phyloP scores from a whole-genome alignment of 2,329 filamentous ascomycete species.

The Fusarium nygamai region DNA sequence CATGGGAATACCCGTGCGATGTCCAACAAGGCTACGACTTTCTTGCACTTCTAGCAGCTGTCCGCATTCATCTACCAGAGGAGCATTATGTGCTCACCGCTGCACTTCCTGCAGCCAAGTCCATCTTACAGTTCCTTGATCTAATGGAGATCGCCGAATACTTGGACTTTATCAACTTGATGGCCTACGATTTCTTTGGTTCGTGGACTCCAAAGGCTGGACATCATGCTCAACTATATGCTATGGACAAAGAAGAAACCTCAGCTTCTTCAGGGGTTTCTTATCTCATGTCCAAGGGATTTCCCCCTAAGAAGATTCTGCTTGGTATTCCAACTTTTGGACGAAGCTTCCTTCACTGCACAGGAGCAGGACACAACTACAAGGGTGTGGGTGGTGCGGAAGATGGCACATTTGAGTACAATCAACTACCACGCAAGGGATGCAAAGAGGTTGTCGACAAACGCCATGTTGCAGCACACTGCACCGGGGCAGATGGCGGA shows the following conservation, averaged over 20 bases:
- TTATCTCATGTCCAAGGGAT: conserved; percentile 72
- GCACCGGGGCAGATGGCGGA: conserved; percentile 76
- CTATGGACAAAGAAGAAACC: conserved; percentile 66
- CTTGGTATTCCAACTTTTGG: conserved; percentile 81
- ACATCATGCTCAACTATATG: conserved; percentile 80
- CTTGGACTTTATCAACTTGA: conserved; percentile 80
- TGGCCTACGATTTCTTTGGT: conserved; percentile 83
- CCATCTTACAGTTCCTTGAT: conserved; percentile 75
- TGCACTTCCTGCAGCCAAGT: conserved; percentile 74
- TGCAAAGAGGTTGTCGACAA: conserved; percentile 76
- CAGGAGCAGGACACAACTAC: conserved; percentile 71
- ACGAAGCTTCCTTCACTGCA: conserved; percentile 75
- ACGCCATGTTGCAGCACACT: conserved; percentile 74
- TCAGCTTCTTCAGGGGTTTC: conserved; percentile 74
- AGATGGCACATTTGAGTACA: conserved; percentile 78
- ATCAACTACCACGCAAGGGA: conserved; percentile 69
- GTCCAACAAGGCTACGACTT: conserved; percentile 75
- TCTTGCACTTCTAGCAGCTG: conserved; percentile 71
- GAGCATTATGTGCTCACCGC: conserved; percentile 76
- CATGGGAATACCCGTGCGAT: conserved; percentile 81
- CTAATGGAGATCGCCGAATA: conserved; percentile 69
- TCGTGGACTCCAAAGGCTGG: conserved; percentile 74
- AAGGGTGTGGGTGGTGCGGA: conserved; percentile 65
- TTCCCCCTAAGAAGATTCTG: conserved; percentile 76
- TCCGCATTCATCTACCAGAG: conserved; percentile 74